Base-by-base conservation (phyloP, 2,329 filamentous ascomycete species). In the Hymenoscyphus linearis region DNA sequence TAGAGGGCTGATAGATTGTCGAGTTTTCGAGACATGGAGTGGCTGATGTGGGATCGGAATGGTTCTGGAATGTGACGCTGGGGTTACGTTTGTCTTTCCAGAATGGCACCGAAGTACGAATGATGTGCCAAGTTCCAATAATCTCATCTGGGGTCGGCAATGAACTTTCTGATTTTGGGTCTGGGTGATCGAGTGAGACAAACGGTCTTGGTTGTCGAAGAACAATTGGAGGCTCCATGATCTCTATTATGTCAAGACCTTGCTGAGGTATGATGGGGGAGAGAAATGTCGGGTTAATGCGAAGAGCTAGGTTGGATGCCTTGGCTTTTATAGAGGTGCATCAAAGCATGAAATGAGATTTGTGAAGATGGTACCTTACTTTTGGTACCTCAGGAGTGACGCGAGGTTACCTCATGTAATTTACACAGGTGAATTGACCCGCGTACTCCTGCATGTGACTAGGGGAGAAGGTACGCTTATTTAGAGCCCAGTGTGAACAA, bases 41-140 rank as follows among this genome's bases (percentile, higher is more conserved):
- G 44, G 44, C 0, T 50, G 18, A 25, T 1, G 22, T 12, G 44
- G 44, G 25, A 22, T 50, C 13, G 44, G 5, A 12, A 22, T 13
- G 18, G n/a, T 13, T 50, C 22, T 50, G 44, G 44, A 54, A 54
- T 16, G 52, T 54, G 25, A 54, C 31, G 25, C 25, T 54, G 1
- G 52, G 26, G 52, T 54, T 54, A 16, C 52, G 26, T 34, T 54
- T 54, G 26, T 54, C 52, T 34, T 34, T 54, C 52, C 52, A 54
- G 52, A 54, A 54, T 3, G 52, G 52, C 16, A 54, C 31, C 2
- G 52, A 54, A 35, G 52, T 54, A 18, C 31, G 5, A 10, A 54
- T 54, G 22, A 54, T 54, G 26, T 31, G 31, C 52, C 52, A 54
- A 26, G 52, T 54, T 18, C 52, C 52, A 26, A 35, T 10, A 5